Base-by-base conservation (phyloP, 2,329 filamentous ascomycete species). In the Monosporascus sp. region DNA sequence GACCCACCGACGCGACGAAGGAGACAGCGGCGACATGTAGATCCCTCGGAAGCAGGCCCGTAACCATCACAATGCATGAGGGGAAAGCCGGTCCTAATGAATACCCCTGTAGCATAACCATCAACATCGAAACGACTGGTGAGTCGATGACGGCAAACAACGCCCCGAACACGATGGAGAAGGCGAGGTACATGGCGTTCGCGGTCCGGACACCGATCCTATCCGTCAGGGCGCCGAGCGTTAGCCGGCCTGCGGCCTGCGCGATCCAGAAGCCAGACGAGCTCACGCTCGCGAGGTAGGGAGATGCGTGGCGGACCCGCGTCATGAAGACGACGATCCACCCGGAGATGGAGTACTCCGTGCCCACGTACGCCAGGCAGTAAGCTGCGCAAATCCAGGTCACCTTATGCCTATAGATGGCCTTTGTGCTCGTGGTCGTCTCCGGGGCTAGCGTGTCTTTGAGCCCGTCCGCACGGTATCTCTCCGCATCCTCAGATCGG, bases 311-410 rank as follows among this genome's bases (percentile, higher is more conserved):
- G 5, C 73, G 73, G 15, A 67, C 64, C 2, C 74, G 69, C 4
- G 64, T 62, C 72, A 77, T 76, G 63, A 73, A 78, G 1, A 72
- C 70, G 2, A 76, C 69, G 9, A 77, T 66, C 75, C 75, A 78
- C 35, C 73, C 73, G 3, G 72, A 75, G 0, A 77, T 72, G 0
- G 70, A 70, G 20, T 69, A 68, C 55, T 78, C 75, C 17, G 71
- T 74, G 17, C 74, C 74, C 5, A 76, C 70, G 54, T 76, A 75
- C 5, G 70, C 65, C 9, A 77, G 69, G 52, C 74, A 74, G 56
- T 73, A 77, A 0, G 63, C 61, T 1, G 73, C 71, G 38, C 73
- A 75, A 11, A 72, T 59, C 72, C 73, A 76, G 0, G 68, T 71
- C 0, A 69, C 71, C 1, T 53, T 60, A 40, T 70, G 61, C 1